Evolutionary conservation across 805 yeast species (phyloP).

Genomic region (Candida silvicultrix): DNA sequence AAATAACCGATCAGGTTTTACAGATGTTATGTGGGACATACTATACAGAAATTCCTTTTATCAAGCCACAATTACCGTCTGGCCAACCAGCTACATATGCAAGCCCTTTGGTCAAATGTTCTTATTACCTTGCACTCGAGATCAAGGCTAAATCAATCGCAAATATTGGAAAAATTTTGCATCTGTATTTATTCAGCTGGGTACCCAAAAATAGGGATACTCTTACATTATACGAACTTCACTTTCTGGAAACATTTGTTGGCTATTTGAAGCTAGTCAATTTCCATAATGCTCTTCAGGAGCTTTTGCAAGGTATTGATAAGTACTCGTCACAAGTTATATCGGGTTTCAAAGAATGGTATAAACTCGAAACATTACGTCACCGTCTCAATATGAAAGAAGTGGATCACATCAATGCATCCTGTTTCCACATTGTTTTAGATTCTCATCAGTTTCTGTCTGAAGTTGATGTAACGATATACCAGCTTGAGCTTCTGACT

Average conservation of each 20-base stretch:
- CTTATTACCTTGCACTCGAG: conserved; percentile 28
- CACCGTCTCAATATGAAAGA: not conserved
- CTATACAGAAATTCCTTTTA: conserved; percentile 9
- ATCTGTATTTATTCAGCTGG: conserved; percentile 27
- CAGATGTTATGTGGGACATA: conserved; percentile 19
- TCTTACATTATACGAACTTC: conserved; percentile 11
- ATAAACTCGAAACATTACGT: not conserved
- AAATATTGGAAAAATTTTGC: conserved; percentile 25
- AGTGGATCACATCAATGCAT: not conserved
- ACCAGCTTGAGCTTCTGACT: not conserved
- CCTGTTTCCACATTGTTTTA: too few species aligned
- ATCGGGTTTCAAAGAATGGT: conserved; percentile 11
- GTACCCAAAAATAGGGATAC: conserved; percentile 11
- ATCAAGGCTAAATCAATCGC: conserved; percentile 23
- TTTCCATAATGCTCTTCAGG: conserved; percentile 9
- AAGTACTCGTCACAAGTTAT: conserved; percentile 5
- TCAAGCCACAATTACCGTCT: conserved; percentile 4
- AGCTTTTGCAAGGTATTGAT: conserved; percentile 7
- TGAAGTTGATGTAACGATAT: not conserved
- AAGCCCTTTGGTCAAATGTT: conserved; percentile 26
- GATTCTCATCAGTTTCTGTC: not conserved
- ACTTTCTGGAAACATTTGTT: conserved; percentile 12
- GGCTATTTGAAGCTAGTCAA: conserved; percentile 16
- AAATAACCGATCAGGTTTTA: conserved; percentile 12
- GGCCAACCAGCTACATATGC: conserved; percentile 5